phyloP scores from a whole-genome alignment of 257 asterid genomes.

The Penstemon eatonii region DNA sequence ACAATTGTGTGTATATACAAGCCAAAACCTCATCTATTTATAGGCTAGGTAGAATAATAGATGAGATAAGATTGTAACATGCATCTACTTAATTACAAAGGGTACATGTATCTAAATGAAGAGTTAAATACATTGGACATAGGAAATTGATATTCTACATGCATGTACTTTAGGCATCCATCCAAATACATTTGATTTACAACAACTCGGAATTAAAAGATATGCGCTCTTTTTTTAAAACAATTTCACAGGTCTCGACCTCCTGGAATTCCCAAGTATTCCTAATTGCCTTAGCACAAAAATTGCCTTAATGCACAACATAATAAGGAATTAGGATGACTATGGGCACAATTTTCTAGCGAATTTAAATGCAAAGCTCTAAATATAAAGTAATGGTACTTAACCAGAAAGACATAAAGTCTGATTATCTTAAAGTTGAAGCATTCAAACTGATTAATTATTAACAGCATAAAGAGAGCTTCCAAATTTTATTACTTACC shows the following conservation, averaged over 20 bases:
- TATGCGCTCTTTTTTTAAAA: slow-evolving; percentile 64
- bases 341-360: background rate
- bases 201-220: slow-evolving; percentile 81
- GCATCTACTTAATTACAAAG: too few relatives aligned
- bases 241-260: slow-evolving; percentile 75
- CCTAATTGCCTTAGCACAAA: slow-evolving; percentile 64
- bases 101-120: too few relatives aligned
- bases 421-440: background rate
- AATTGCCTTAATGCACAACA: background rate
- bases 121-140: too few relatives aligned
- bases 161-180: too few relatives aligned
- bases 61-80: too few relatives aligned
- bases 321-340: background rate
- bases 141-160: too few relatives aligned
- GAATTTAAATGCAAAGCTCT: background rate
- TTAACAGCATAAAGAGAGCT: background rate
- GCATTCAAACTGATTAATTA: background rate
- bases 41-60: too few relatives aligned
- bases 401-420: background rate
- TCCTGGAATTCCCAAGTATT: slow-evolving; percentile 71
- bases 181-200: too few relatives aligned
- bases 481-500: background rate
- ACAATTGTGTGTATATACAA: too few relatives aligned
- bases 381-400: too few relatives aligned
- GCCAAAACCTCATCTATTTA: too few relatives aligned